Evolutionary conservation across 225 moss, liverwort and hornwort genomes (phyloP), one percentile per base, ranked within the genome.

Genomic region (Sphagnum contortum): DNA sequence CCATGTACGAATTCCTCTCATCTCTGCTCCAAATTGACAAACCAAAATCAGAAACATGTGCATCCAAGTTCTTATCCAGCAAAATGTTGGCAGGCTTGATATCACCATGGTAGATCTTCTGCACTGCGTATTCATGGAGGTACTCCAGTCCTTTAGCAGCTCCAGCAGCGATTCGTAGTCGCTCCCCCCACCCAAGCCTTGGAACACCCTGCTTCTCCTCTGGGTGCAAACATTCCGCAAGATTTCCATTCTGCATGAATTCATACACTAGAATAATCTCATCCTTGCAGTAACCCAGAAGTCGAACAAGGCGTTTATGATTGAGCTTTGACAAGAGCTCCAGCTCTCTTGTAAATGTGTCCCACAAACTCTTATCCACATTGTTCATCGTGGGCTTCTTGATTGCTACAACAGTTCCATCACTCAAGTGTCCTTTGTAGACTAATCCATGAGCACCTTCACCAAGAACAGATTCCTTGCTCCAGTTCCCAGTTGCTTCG

Each of bases 1-100:
- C 85, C 48, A 94, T 63, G 10, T 71, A 72, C 0, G 85, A 87
- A 48, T 76, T 69, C 5, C 77, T 77, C 6, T 80, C 72, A 5
- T 89, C 78, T 4, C 75, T 81, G 44, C 81, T 89, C 49, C 89
- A 83, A 3, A 89, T 71, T 2, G 87, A 78, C 0, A 94, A 71
- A 4, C 94, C 94, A 50, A 89, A 94, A 57, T 94, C 94, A 0
- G 91, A 79, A 45, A 94, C 88, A 57, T 79, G 89, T 0, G 91
- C 74, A 5, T 86, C 85, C 48, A 91, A 80, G 46, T 75, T 76
- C 3, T 70, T 79, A 47, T 94, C 91, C 5, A 94, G 59, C 46
- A 94, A 72, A 48, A 94, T 87, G 68, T 94, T 94, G 13, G 81
- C 89, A 0, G 89, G 84, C 7, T 91, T 82, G 48, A 94, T 81